phyloP scores from a whole-genome alignment of 1,284 basidiomycete species.

The Ustilago cynodontis region DNA sequence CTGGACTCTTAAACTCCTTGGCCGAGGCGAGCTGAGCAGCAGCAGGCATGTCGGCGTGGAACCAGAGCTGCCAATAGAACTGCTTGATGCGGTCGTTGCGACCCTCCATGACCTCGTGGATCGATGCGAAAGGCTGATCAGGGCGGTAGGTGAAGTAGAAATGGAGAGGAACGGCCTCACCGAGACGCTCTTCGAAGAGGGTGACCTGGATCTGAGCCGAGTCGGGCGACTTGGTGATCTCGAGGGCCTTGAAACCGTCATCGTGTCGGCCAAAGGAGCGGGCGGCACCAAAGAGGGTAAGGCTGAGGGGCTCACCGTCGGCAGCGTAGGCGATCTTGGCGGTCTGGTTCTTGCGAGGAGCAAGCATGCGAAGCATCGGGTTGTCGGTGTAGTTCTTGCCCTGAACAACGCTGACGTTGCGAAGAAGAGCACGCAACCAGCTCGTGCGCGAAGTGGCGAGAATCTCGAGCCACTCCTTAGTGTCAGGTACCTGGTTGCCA shows the following conservation, averaged over 20 bases:
- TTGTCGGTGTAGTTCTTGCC: slow-evolving; percentile 80
- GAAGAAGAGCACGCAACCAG: slow-evolving; percentile 89
- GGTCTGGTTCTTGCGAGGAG: slow-evolving; percentile 83
- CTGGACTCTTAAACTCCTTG: slow-evolving; percentile 53
- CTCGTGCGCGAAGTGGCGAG: slow-evolving; percentile 83
- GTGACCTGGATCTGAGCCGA: slow-evolving; percentile 77
- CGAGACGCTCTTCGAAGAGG: slow-evolving; percentile 85
- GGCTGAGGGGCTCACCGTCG: slow-evolving; percentile 73
- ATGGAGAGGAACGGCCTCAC: slow-evolving; percentile 81
- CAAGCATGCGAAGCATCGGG: slow-evolving; percentile 86
- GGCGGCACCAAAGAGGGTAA: slow-evolving; percentile 80
- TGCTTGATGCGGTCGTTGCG: slow-evolving; percentile 91
- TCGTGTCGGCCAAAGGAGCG: slow-evolving; percentile 84
- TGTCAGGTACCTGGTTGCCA: slow-evolving; percentile 45
- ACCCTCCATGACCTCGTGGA: slow-evolving; percentile 87
- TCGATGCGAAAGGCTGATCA: slow-evolving; percentile 88
- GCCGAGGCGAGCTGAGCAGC: slow-evolving; percentile 41
- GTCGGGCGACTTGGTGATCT: slow-evolving; percentile 70
- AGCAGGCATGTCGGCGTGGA: slow-evolving; percentile 63
- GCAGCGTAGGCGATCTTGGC: slow-evolving; percentile 75
- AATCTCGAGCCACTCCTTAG: slow-evolving; percentile 82
- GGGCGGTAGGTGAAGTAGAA: slow-evolving; percentile 90
- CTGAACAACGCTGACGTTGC: slow-evolving; percentile 78
- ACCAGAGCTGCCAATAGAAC: slow-evolving; percentile 66
- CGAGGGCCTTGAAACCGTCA: slow-evolving; percentile 83